Evolutionary conservation across 352 stramenopile genomes (phyloP).

Genomic region (Pythium guiyangense): DNA sequence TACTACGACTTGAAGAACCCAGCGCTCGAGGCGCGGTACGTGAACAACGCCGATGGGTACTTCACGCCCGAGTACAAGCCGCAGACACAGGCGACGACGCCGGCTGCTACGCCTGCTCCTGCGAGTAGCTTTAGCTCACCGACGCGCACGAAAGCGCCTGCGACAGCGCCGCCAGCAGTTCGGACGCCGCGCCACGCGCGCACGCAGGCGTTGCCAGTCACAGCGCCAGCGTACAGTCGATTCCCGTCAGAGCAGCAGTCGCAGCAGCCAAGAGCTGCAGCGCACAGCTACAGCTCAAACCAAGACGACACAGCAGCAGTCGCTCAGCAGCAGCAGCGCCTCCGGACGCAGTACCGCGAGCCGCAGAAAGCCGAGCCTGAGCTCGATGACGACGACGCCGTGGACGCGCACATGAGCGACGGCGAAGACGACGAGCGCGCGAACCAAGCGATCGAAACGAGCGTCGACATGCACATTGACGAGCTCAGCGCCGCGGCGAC

Average conservation of each 20-base stretch:
- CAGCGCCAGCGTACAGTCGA: neutral
- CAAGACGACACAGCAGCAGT: no score
- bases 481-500: slow-evolving; percentile 11
- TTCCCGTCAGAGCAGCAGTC: neutral
- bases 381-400: slow-evolving; percentile 18
- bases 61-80: slow-evolving; percentile 28
- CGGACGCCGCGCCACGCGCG: neutral
- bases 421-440: slow-evolving; percentile 22
- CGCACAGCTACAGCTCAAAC: slow-evolving; percentile 1
- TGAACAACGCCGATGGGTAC: slow-evolving; percentile 85
- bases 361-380: slow-evolving; percentile 13
- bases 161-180: neutral
- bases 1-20: slow-evolving; percentile 84
- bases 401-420: slow-evolving; percentile 38
- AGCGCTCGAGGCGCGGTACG: slow-evolving; percentile 61
- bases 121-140: neutral
- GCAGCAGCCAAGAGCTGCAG: neutral
- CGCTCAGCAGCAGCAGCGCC: neutral
- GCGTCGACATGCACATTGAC: slow-evolving; percentile 19
- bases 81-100: neutral
- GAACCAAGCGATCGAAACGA: slow-evolving; percentile 37
- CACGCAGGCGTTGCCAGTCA: neutral
- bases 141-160: neutral
- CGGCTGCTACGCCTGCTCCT: neutral
- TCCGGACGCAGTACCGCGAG: slow-evolving; percentile 12